A percentile compares a stretch with the other conserved stretches of the same genome.
Evolutionary conservation across 305 asterid genomes (phyloP).

Genomic region (Andrographis paniculata): DNA sequence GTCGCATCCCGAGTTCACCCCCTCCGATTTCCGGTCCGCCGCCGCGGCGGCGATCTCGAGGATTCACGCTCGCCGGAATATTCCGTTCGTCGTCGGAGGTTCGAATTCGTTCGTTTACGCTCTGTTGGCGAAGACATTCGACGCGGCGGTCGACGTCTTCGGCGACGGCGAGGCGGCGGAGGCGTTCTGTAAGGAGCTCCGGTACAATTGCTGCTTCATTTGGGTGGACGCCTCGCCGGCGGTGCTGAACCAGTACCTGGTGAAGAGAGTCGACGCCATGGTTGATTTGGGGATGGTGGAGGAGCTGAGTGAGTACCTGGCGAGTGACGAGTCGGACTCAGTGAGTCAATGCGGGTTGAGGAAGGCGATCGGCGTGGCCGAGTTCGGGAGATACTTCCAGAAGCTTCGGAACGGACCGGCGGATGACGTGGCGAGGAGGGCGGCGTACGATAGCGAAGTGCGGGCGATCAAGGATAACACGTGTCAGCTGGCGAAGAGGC

Average conservation of each 20-base stretch:
- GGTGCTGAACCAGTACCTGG: conserved; percentile 44
- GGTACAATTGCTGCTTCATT: conserved; percentile 68
- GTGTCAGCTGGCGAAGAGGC: conserved; percentile 61
- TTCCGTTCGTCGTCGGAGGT: conserved; percentile 80
- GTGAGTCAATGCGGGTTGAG: conserved; percentile 38
- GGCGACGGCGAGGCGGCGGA: conserved; percentile 20
- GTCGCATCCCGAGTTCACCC: conserved; percentile 53
- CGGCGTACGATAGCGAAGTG: conserved; percentile 51
- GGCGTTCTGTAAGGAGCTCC: conserved; percentile 30
- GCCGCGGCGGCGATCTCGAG: conserved; percentile 33
- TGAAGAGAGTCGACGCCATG: conserved; percentile 75
- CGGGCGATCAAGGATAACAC: conserved; percentile 74
- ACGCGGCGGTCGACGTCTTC: conserved; percentile 41
- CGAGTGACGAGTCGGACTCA: conserved; percentile 18
- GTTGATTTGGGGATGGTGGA: conserved; percentile 64
- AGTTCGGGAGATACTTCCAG: conserved; percentile 45
- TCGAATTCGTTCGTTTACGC: conserved; percentile 79
- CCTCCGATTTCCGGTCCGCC: conserved; percentile 45
- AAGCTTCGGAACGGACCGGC: neutral
- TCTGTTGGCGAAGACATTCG: conserved; percentile 32
- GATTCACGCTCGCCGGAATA: conserved; percentile 20
- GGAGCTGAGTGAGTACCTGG: conserved; percentile 45
- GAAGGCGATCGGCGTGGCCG: conserved; percentile 80
- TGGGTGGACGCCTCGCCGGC: conserved; percentile 61
- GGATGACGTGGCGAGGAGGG: conserved; percentile 24